Evolutionary conservation across 2,329 filamentous ascomycete species (phyloP), one percentile per base, ranked within the genome.

Genomic region (Sarocladiaceae sp.): DNA sequence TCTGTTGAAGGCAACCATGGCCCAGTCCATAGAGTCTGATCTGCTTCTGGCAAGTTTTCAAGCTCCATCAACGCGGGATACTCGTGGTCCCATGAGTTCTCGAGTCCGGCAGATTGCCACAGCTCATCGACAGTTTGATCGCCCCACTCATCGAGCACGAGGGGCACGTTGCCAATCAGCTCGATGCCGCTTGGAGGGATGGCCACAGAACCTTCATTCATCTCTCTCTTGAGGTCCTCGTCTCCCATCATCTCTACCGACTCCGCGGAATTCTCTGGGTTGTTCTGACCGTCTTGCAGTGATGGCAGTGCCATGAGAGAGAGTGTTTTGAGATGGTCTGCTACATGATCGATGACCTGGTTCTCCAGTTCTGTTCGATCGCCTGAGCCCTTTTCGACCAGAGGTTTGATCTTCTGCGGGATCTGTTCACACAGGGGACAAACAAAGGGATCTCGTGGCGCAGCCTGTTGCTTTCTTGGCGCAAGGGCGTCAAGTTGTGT

Each of bases 401-500:
- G 15, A 4, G 33, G 15, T 20, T 35, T 15, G 6, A 35, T 15
- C 33, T 35, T 20, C 33, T 35, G 33, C 4, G 33, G 33, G 33
- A 35, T n/a, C 21, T 35, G 33, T n/a, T 35, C 33, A n/a, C 33
- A 35, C 6, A 35, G 33, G 11, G 33, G 33, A 19, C 33, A 35
- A 4, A 35, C 33, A 35, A 19, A 20, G n/a, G 18, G 6, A 35
- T 35, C 33, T 7, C 33, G n/a, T 9, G 7, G n/a, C 19, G 18
- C 33, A 6, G 18, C 33, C n/a, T 20, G 15, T 35, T 35, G 33
- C 15, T 35, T 35, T 20, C n/a, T 35, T 10, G n/a, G 18, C 18
- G 33, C 33, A 15, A 35, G 21, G 15, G 33, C 33, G n/a, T 35
- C 18, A 6, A 35, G 33, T 19, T 35, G 33, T 4, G 15, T 7